A percentile compares a stretch with the other conserved stretches of the same genome.
These are phyloP conservation scores for Colletotrichum chlorophyti DNA, from an alignment of 2,329 filamentous ascomycete genomes.

Conservation along the genomic window DNA sequence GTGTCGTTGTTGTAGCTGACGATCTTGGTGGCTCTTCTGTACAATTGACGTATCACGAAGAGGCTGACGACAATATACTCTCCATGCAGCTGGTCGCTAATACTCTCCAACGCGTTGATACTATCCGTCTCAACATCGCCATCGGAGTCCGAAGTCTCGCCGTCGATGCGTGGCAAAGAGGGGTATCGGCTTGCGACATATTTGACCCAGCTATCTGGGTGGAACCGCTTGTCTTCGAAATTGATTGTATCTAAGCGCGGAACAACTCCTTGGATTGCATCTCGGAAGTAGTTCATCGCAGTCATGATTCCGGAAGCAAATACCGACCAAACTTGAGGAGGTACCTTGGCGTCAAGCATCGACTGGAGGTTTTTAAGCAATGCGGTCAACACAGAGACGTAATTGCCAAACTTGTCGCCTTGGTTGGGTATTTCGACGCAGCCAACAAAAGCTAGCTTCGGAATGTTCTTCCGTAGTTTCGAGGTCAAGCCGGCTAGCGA, in stretches of 20 bases:
- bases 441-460: slow-evolving; percentile 55
- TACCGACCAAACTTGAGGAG: slow-evolving; percentile 44
- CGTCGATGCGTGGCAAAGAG: slow-evolving; percentile 12
- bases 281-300: slow-evolving; percentile 36
- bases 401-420: slow-evolving; percentile 44
- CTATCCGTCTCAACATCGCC: slow-evolving; percentile 5
- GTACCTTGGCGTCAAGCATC: slow-evolving; percentile 40
- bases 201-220: slow-evolving; percentile 18
- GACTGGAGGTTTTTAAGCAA: slow-evolving; percentile 44
- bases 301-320: slow-evolving; percentile 44
- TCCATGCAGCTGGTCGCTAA: slow-evolving; percentile 36
- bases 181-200: slow-evolving; percentile 19
- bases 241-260: slow-evolving; percentile 3
- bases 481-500: slow-evolving; percentile 1
- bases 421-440: slow-evolving; percentile 48
- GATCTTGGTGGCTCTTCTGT: slow-evolving; percentile 45
- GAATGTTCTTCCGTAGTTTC: slow-evolving; percentile 44
- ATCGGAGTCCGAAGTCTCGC: neutral
- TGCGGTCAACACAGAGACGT: slow-evolving; percentile 45
- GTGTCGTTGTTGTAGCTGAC: slow-evolving; percentile 30
- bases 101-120: neutral
- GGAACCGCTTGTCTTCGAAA: slow-evolving; percentile 18
- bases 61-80: slow-evolving; percentile 49
- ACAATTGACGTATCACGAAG: slow-evolving; percentile 46
- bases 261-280: slow-evolving; percentile 2